Evolutionary conservation across 352 stramenopile genomes (phyloP), one percentile per base, ranked within the genome.

Genomic region (Phytopythium helicoides): DNA sequence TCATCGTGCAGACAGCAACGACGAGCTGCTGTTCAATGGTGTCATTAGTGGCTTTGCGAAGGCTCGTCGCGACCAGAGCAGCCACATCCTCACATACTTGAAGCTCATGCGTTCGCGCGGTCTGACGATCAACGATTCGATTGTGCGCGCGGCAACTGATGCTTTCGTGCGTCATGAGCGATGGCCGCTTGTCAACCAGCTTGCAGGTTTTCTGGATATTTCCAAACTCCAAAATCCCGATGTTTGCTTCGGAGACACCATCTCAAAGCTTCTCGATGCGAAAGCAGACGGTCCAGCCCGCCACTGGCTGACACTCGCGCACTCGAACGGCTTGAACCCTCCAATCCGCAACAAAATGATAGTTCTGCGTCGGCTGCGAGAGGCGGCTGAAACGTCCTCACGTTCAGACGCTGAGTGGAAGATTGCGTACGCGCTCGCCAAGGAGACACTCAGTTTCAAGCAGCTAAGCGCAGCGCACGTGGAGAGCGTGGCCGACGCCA

Each of bases 21-120:
- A 87, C 39, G 54, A 72, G 38, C 54, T 94, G 34, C 62, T 94
- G 15, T 91, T 82, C 46, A 89, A 87, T 52, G 84, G 84, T 40
- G 74, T 89, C 25, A 89, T 94, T 48, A 90, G 77, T 18, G 84
- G 84, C 19, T 85, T 94, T 38, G 76, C 68, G 39, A 94, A 94
- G 56, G 76, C 84, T 6, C 69, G 76, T 36, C 70, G 66, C 34
- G 81, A 94, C 56, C 77, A 89, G 56, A 88, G 81, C 12, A 47
- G 56, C 7, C 77, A 86, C 25, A 88, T 94, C 50, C 56, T 70
- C 33, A 55, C 60, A 46, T 91, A 89, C 52, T 53, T 94, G 33
- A 47, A 67, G 4, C 66, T 69, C 21, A 89, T 92, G 76, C 34
- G 56, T 9, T 48, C 54, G 26, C 73, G 69, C 15, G 64, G 67